A percentile compares a stretch with the other conserved stretches of the same genome.
Conservation (phyloP, 176 grass and related monocot species). For the Puya raimondii region DNA sequence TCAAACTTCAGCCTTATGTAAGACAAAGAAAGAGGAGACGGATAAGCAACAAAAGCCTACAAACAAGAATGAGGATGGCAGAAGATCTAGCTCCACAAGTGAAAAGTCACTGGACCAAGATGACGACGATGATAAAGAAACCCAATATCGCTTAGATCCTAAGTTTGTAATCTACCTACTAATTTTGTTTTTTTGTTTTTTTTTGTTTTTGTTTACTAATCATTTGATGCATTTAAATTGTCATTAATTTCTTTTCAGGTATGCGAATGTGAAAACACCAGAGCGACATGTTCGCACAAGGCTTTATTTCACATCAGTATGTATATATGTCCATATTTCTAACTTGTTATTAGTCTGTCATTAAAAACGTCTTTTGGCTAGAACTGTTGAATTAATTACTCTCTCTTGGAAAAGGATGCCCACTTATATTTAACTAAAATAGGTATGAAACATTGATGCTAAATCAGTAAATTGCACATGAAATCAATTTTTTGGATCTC, state of each 20-base stretch:
- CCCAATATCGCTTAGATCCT: constrained; percentile 93
- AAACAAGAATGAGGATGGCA: constrained; percentile 32
- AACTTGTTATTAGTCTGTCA: background rate
- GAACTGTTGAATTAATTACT: background rate
- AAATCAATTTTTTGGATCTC: background rate
- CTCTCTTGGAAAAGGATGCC: background rate
- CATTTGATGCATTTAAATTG: constrained; percentile 10
- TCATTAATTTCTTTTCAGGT: constrained; percentile 50
- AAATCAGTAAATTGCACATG: constrained; percentile 3
- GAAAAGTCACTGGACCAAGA: constrained; percentile 50
- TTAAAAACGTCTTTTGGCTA: background rate
- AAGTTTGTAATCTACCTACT: constrained; percentile 44
- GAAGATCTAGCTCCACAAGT: constrained; percentile 34
- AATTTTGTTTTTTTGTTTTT: constrained; percentile 13
- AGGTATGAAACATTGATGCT: background rate
- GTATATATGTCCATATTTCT: constrained; percentile 18
- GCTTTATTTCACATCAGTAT: constrained; percentile 98
- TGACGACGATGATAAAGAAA: constrained; percentile 71
- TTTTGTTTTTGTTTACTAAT: constrained; percentile 2
- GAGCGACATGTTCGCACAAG: constrained; percentile 92
- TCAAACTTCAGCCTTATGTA: constrained; percentile 26
- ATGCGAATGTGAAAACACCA: constrained; percentile 88
- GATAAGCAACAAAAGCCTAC: constrained; percentile 27
- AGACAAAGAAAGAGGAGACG: constrained; percentile 38
- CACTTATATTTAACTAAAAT: background rate